Base-by-base conservation (phyloP, 2,329 filamentous ascomycete species). In the Alternaria sp. region DNA sequence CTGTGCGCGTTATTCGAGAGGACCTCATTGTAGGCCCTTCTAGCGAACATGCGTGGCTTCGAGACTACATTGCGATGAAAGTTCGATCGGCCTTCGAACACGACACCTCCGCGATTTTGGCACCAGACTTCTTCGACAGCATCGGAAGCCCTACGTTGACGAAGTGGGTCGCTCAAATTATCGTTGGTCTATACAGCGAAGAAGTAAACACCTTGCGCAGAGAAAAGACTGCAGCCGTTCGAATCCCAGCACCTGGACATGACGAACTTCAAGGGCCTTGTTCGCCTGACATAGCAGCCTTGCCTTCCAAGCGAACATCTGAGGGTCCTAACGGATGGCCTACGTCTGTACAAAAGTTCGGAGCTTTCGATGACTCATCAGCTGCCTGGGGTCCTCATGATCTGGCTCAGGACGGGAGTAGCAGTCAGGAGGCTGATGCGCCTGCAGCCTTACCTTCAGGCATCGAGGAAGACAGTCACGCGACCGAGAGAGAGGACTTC, bases 1-100 rank as follows among this genome's bases (percentile, higher is more conserved):
- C 36, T 7, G 36, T 55, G 18, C 26, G 18, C 53, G 53, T 44
- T 42, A 55, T 55, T 24, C 43, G 36, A 55, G 53, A 55, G 49
- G 34, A 32, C 3, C 28, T 20, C 20, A 20, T 55, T 9, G 26
- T 44, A 42, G 44, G 43, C 9, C 20, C 44, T 28, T 14, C 44
- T 16, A 14, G 49, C 2, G 44, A 42, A 42, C 14, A 42, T 16
- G 26, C 43, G 26, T 55, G 44, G 53, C 43, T 55, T 55, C 44
- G 44, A 34, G 18, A 49, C 18, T 55, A 30, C 43, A 20, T 55
- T 8, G 28, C 14, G 9, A 20, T 26, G 36, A 49, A 55, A 48
- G 43, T 55, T 26, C 36, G 26, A n/a, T 55, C 26, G 53, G 42
- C 43, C 26, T 55, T 55, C 20, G 14, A 55, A 34, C 43, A 55